Conservation (phyloP, 495 filamentous ascomycete species). For the Chaetomium cochliodes region DNA sequence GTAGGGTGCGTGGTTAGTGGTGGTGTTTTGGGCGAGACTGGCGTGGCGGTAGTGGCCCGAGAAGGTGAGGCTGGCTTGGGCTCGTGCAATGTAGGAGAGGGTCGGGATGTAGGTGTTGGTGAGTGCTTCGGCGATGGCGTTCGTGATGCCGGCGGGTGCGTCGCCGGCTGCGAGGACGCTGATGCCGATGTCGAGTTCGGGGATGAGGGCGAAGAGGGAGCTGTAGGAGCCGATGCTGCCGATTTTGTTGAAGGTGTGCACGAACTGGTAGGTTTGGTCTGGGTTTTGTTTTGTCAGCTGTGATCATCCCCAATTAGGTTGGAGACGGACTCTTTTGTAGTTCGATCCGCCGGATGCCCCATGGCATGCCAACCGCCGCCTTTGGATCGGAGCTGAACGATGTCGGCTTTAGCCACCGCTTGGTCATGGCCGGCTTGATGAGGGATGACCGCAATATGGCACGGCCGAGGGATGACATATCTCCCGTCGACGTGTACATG, state of each 20-base stretch:
- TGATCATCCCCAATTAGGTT: background rate
- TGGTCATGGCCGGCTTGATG: slow-evolving; percentile 47
- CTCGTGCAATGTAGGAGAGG: slow-evolving; percentile 36
- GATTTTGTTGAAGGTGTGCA: slow-evolving; percentile 54
- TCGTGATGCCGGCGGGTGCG: slow-evolving; percentile 29
- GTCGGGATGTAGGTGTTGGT: slow-evolving; percentile 41
- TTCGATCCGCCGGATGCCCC: slow-evolving; percentile 51
- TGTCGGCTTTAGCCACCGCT: slow-evolving; percentile 57
- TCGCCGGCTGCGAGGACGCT: slow-evolving; percentile 51
- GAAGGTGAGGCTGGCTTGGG: slow-evolving; percentile 39
- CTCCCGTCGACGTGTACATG: slow-evolving; percentile 52
- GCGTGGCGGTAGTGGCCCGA: slow-evolving; percentile 40
- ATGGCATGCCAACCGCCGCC: slow-evolving; percentile 53
- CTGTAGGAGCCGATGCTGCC: slow-evolving; percentile 53
- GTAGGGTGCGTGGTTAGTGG: background rate
- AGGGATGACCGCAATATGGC: slow-evolving; percentile 55
- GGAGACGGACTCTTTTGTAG: slow-evolving; percentile 19
- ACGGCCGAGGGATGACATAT: slow-evolving; percentile 52
- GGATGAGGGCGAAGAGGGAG: slow-evolving; percentile 49
- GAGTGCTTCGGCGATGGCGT: slow-evolving; percentile 40
- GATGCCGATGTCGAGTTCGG: slow-evolving; percentile 56
- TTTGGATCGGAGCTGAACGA: slow-evolving; percentile 48
- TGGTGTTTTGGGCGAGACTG: background rate
- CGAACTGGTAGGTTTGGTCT: slow-evolving; percentile 39
- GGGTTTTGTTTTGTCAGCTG: background rate